Conservation (phyloP, 2,329 filamentous ascomycete genomes). For the Paecilomyces formosus region DNA sequence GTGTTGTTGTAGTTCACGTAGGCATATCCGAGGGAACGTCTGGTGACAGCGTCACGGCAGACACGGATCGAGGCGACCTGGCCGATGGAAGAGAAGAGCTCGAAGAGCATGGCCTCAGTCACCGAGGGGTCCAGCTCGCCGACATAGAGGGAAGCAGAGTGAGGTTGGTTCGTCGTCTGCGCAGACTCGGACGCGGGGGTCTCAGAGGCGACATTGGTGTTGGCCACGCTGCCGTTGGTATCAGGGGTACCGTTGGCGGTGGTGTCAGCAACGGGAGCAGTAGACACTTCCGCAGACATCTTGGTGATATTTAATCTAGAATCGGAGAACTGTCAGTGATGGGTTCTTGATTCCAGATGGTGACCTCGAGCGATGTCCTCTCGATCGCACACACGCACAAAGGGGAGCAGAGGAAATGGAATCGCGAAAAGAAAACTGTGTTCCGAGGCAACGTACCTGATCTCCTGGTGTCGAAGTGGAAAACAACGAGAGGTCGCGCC, state of each 20-base stretch:
- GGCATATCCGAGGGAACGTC: slow-evolving; percentile 96
- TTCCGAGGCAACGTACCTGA: not conserved
- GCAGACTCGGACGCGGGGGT: slow-evolving; percentile 36
- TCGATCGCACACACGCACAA: not conserved
- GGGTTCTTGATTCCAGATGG: not conserved
- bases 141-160: slow-evolving; percentile 97
- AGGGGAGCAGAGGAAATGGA: not conserved
- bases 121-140: slow-evolving; percentile 96
- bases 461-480: not conserved
- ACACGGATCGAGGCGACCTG: slow-evolving; percentile 99
- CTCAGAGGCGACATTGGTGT: slow-evolving; percentile 54
- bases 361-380: slow-evolving; percentile 3
- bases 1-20: slow-evolving; percentile 99
- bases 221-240: slow-evolving; percentile 52
- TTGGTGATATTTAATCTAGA: slow-evolving; percentile 54
- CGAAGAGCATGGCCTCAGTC: slow-evolving; percentile 99
- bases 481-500: not conserved
- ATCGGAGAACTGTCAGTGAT: slow-evolving; percentile 3
- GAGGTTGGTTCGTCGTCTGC: slow-evolving; percentile 67
- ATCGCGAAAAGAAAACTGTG: not conserved
- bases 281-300: slow-evolving; percentile 73
- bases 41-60: slow-evolving; percentile 97
- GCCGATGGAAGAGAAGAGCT: slow-evolving; percentile 98
- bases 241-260: slow-evolving; percentile 55
- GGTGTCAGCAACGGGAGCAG: slow-evolving; percentile 57